A percentile compares a stretch with the other conserved stretches of the same genome.
Evolutionary conservation across 441 rosid species (phyloP).

Genomic region (Kokia cookei): DNA sequence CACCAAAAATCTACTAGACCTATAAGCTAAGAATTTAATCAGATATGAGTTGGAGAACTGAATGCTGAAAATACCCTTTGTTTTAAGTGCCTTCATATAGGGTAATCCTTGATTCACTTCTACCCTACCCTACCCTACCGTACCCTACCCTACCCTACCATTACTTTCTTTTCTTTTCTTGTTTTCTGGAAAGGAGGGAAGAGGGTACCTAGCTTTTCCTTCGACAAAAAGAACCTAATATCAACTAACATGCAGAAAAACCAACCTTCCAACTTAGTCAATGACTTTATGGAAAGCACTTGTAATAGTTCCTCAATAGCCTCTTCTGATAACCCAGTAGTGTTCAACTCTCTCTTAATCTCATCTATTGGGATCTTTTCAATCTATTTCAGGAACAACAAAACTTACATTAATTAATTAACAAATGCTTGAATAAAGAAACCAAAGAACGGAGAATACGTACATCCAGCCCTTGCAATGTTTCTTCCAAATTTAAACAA

Average conservation of each 20-base stretch:
- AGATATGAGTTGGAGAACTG: background rate
- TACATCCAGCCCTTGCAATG: background rate
- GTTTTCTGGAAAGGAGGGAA: no score
- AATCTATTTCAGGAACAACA: slow-evolving; percentile 37
- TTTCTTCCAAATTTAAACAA: background rate
- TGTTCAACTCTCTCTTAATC: slow-evolving; percentile 60
- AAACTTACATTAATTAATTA: background rate
- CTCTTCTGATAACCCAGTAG: slow-evolving; percentile 56
- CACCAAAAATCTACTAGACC: background rate
- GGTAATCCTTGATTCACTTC: background rate
- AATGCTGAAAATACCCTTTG: background rate
- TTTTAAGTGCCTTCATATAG: background rate
- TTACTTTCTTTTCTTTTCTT: background rate
- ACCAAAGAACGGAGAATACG: background rate
- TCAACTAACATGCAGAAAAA: background rate
- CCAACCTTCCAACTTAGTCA: slow-evolving; percentile 74
- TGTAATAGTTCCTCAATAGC: slow-evolving; percentile 60
- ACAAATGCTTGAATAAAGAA: background rate
- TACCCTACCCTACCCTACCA: background rate
- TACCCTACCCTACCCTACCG: no score
- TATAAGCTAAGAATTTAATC: background rate
- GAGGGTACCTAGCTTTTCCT: background rate
- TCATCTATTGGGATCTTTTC: slow-evolving; percentile 71
- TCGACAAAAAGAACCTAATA: background rate
- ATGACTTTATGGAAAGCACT: slow-evolving; percentile 73